phyloP scores from a whole-genome alignment of 75 land plant species.

The Azolla pinnata region DNA sequence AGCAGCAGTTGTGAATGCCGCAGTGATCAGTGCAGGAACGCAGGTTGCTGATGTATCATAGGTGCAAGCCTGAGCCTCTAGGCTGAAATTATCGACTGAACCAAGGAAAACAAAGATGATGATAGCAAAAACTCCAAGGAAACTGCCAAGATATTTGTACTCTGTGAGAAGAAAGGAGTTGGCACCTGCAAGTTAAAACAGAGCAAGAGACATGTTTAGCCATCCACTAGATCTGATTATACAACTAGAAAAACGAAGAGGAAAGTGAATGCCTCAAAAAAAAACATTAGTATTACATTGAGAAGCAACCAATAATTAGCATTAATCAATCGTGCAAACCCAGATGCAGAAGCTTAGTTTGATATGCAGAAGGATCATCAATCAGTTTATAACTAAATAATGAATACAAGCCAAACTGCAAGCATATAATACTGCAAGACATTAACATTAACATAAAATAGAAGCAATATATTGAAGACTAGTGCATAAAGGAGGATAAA shows the following conservation, averaged over 20 bases:
- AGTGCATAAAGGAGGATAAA: too few species aligned
- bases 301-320: not conserved
- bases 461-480: too few species aligned
- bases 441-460: too few species aligned
- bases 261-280: too few species aligned
- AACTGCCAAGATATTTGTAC: constrained; percentile 62
- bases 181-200: constrained; percentile 43
- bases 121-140: constrained; percentile 64
- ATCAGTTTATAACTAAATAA: not conserved
- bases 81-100: constrained; percentile 64
- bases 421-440: too few species aligned
- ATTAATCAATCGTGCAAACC: not conserved
- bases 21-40: constrained; percentile 69
- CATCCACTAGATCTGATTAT: too few species aligned
- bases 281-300: too few species aligned
- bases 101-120: constrained; percentile 77
- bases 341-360: not conserved
- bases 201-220: too few species aligned
- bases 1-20: constrained; percentile 53
- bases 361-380: not conserved
- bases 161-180: constrained; percentile 68
- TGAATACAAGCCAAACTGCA: too few species aligned
- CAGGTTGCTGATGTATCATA: constrained; percentile 40
- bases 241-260: too few species aligned
- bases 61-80: constrained; percentile 47